A percentile compares a stretch with the other conserved stretches of the same genome.
These are phyloP conservation scores for Sorghum bicolor DNA, from an alignment of 176 grass and related monocot genomes.

Conservation along the genomic window Sorghum_bicolor_NCBIv3 NC_012876.2:1351501-1352000, in stretches of 20 bases:
- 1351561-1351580: no score
- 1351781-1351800: background rate
- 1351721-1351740: background rate
- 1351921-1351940: background rate
- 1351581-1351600: no score
- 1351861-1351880: background rate
- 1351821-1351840: background rate
- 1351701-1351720: background rate
- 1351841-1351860: background rate
- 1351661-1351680: background rate
- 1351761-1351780: background rate
- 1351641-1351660: background rate
- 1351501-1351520: background rate
- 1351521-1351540: background rate
- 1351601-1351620: background rate
- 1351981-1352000: background rate
- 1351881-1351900: no score
- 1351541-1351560: no score
- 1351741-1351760: background rate
- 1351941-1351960: background rate
- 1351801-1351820: background rate
- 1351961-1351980: background rate
- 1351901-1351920: no score
- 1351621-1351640: background rate
- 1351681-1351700: background rate